Conservation (phyloP, 2,329 filamentous ascomycete species). For the Venturiaceae sp. region DNA sequence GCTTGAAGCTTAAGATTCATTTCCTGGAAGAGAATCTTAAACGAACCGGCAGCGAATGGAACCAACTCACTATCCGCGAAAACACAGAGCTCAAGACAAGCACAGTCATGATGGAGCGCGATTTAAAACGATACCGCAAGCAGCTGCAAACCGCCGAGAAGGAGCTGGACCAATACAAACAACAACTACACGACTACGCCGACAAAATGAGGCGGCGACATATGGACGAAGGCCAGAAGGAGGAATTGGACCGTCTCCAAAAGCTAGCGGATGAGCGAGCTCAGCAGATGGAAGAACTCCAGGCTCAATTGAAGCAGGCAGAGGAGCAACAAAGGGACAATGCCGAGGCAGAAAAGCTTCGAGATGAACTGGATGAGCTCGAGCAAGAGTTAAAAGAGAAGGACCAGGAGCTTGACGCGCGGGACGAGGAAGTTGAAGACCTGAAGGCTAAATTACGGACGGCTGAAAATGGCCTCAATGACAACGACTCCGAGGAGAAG, state of each 20-base stretch:
- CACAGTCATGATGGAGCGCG: slow-evolving; percentile 79
- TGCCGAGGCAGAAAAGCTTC: slow-evolving; percentile 13
- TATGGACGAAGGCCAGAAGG: slow-evolving; percentile 58
- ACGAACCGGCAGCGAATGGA: slow-evolving; percentile 82
- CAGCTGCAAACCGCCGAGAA: slow-evolving; percentile 72
- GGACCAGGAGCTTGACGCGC: slow-evolving; percentile 25
- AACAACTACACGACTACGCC: slow-evolving; percentile 73
- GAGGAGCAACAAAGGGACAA: not conserved
- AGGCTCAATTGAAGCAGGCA: slow-evolving; percentile 9
- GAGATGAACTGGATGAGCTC: slow-evolving; percentile 22
- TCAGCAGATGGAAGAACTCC: slow-evolving; percentile 23
- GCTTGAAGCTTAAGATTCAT: slow-evolving; percentile 91
- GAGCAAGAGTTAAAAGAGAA: slow-evolving; percentile 23
- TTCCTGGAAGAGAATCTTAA: slow-evolving; percentile 86
- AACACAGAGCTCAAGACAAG: slow-evolving; percentile 95
- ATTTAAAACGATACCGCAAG: slow-evolving; percentile 80
- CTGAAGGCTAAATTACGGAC: slow-evolving; percentile 21
- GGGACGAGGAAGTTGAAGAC: slow-evolving; percentile 25
- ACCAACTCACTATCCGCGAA: slow-evolving; percentile 79
- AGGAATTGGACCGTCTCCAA: slow-evolving; percentile 44
- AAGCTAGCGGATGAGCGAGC: slow-evolving; percentile 33
- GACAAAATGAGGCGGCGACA: slow-evolving; percentile 71
- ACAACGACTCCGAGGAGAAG: slow-evolving; percentile 20
- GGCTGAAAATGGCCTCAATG: slow-evolving; percentile 21
- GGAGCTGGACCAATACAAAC: slow-evolving; percentile 73